Evolutionary conservation across 495 filamentous ascomycete genomes (phyloP).

Genomic region (Glonium stellatum): DNA sequence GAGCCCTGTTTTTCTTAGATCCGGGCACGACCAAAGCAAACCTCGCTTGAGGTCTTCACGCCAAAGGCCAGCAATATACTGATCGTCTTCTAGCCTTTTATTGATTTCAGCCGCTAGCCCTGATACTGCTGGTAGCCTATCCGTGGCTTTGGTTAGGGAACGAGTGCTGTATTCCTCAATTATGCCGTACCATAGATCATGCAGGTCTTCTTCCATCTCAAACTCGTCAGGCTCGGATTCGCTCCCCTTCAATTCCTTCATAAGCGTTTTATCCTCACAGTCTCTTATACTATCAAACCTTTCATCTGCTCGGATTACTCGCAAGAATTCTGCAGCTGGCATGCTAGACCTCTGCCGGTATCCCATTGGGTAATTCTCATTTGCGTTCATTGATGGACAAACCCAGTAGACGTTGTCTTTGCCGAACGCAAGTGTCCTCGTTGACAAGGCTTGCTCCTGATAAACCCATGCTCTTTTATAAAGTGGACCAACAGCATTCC

Average conservation of each 20-base stretch:
- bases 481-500: background rate
- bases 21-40: background rate
- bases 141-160: background rate
- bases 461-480: background rate
- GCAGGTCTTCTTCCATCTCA: background rate
- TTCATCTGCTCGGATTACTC: no score
- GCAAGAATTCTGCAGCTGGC: no score
- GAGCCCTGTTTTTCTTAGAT: background rate
- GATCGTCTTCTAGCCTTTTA: background rate
- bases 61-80: background rate
- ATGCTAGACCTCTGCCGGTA: no score
- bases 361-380: no score
- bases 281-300: background rate
- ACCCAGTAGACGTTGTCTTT: background rate
- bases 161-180: background rate
- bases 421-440: background rate
- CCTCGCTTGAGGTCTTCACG: background rate
- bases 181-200: background rate
- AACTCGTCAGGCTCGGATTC: background rate
- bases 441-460: background rate
- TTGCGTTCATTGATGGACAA: background rate
- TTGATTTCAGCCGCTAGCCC: background rate
- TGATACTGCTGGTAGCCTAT: background rate
- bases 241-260: no score
- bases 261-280: no score